Evolutionary conservation across 2,329 filamentous ascomycete genomes (phyloP), one percentile per base, ranked within the genome.

Genomic region (Rasamsonia emersonii): DNA sequence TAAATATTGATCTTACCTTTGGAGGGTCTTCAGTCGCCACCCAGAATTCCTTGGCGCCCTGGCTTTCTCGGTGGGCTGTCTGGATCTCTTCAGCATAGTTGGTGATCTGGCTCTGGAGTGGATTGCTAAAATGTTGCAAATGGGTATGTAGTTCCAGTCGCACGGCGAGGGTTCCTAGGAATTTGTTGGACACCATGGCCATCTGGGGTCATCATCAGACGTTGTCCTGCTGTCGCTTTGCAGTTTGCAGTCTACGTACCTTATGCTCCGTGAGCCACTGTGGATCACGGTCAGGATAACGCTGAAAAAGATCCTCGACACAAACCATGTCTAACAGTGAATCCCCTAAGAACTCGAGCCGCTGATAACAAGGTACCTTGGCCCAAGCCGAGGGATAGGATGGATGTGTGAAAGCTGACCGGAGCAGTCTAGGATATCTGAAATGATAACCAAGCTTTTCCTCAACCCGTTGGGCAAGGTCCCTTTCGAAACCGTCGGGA

Each of bases 201-300:
- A 93, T 95, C 62, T 68, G 38, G 16, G 11, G n/a, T 14, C 24
- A 20, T 27, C 5, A 19, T 33, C 24, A 40, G 30, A 18, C 30
- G 5, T 8, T 27, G 4, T 24, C 9, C 32, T 20, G 28, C 13
- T 24, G n/a, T 19, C 11, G n/a, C 11, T 11, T 20, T 9, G 5
- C 51, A 35, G 16, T 24, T 14, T 19, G 18, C 11, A 14, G 3
- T n/a, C 10, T 14, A 38, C 50, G 32, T 50, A 66, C 65, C 46
- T 96, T 96, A 68, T 96, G 89, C 59, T 96, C 91, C 0, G 91
- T 96, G 37, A 98, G 68, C 89, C 89, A 96, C 54, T 96, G 88
- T 0, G 91, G 89, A 49, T 94, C 86, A 36, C 81, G 83, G 31
- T 75, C 65, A 0, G 86, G 86, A 45, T 82, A 86, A 3, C 67